Evolutionary conservation across 2,329 filamentous ascomycete genomes (phyloP).

Genomic region (Aspergillus fumigatiaffinis): DNA sequence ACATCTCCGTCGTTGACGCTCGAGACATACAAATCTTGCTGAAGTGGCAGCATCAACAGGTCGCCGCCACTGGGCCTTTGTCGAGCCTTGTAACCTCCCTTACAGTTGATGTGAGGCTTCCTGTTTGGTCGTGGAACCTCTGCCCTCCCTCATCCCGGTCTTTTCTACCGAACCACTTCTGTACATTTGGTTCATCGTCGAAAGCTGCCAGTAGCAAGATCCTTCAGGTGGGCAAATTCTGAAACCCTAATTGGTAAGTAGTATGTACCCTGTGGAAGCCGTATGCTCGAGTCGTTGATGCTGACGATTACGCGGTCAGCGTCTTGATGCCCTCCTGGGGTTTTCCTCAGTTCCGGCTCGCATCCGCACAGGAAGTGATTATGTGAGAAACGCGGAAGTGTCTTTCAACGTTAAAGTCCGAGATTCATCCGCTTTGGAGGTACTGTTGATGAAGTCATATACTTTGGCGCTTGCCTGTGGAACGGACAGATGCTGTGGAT

Average conservation of each 20-base stretch:
- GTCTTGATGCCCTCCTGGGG: background rate
- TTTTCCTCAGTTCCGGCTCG: background rate
- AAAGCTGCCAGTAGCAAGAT: background rate
- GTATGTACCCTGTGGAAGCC: background rate
- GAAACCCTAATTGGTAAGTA: background rate
- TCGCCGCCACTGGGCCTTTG: constrained; percentile 1
- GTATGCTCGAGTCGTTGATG: background rate
- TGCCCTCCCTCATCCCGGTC: background rate
- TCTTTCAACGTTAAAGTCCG: background rate
- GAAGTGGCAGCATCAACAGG: constrained; percentile 1
- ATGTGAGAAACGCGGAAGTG: background rate
- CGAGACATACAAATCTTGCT: constrained; percentile 6
- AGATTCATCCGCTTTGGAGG: background rate
- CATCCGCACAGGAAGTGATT: background rate
- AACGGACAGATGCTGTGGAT: background rate
- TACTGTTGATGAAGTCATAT: background rate
- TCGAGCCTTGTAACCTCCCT: constrained; percentile 5
- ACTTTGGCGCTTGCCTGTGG: background rate
- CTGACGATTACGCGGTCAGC: background rate
- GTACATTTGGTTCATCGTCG: background rate
- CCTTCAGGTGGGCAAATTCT: background rate
- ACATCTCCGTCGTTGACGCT: background rate
- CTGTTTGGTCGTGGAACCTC: background rate
- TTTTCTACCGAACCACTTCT: background rate
- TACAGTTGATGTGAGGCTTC: constrained; percentile 1